Evolutionary conservation across 495 filamentous ascomycete genomes (phyloP), one percentile per base, ranked within the genome.

Genomic region (Daldinia vernicosa): DNA sequence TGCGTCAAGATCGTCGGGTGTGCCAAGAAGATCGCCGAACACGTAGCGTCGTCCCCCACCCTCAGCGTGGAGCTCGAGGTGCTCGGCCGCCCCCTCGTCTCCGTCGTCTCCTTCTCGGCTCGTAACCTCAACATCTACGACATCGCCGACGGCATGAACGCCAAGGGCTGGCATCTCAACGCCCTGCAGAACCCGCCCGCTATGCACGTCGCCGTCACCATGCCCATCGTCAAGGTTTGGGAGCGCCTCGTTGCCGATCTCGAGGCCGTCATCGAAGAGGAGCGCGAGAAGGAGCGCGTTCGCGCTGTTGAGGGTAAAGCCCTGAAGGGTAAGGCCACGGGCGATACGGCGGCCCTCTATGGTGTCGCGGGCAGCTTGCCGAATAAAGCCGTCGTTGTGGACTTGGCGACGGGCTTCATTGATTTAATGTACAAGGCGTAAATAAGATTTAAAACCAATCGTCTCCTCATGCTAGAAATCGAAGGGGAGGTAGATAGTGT

Each of bases 381-480:
- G 28, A 94, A 98, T 75, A 98, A 98, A 85, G 93, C 91, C 69
- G 89, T 99, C 26, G 93, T 99, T 56, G 92, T 91, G 76, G 92
- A 94, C 72, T 80, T 99, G 76, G 94, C 94, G 19, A 90, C 84
- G 63, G 95, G 93, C 27, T 99, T 98, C 82, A 85, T 99, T 74
- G 94, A 99, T 84, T 92, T 93, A 57, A 79, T 98, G 79, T 99
- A 98, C 77, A 98, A 98, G 84, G 93, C 93, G 45, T 97, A 83
- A 83, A 84, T 58, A 4, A 53, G 26, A 30, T 17, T 17, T 92
- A 40, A 97, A 83, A 84, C 43, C 26, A 53, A 28, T 8, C 12
- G 2, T 12, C 50, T 30, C 26, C 24, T 30, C 30, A 8, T 30
- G 22, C 12, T 30, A 52, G 22, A 26, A 27, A 15, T 6, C 47